Conservation (phyloP, 768 basidiomycete species). For the Termitomyces sp. region DNA sequence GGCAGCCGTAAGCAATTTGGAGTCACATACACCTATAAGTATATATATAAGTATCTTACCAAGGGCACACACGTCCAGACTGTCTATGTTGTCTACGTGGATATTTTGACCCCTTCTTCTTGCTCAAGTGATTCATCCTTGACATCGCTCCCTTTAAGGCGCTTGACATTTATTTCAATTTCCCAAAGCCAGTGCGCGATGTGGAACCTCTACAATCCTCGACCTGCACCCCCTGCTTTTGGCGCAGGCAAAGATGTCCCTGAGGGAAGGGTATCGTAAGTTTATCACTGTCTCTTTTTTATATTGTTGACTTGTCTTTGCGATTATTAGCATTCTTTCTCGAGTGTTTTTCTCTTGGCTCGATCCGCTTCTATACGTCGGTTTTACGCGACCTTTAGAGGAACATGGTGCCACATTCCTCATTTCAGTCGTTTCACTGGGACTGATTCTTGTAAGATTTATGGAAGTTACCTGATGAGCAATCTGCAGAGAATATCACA, state of each 20-base stretch:
- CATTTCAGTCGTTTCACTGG: background rate
- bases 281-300: background rate
- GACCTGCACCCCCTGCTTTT: constrained; percentile 21
- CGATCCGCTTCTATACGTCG: constrained; percentile 42
- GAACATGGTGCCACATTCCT: constrained; percentile 35
- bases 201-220: constrained; percentile 19
- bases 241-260: constrained; percentile 18
- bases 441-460: constrained; percentile 32
- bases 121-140: background rate
- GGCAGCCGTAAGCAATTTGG: too few species aligned
- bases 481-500: constrained; percentile 32
- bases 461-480: constrained; percentile 37
- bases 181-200: background rate
- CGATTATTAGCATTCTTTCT: constrained; percentile 28
- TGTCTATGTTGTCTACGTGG: background rate
- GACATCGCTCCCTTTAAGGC: too few species aligned
- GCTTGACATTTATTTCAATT: background rate
- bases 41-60: background rate
- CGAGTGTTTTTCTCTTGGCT: constrained; percentile 45
- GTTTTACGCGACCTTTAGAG: constrained; percentile 48
- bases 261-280: constrained; percentile 18
- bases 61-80: background rate
- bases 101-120: background rate
- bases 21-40: background rate
- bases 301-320: background rate